phyloP scores from a whole-genome alignment of 805 yeast species.

The Zygosaccharomyces gambellarensis region DNA sequence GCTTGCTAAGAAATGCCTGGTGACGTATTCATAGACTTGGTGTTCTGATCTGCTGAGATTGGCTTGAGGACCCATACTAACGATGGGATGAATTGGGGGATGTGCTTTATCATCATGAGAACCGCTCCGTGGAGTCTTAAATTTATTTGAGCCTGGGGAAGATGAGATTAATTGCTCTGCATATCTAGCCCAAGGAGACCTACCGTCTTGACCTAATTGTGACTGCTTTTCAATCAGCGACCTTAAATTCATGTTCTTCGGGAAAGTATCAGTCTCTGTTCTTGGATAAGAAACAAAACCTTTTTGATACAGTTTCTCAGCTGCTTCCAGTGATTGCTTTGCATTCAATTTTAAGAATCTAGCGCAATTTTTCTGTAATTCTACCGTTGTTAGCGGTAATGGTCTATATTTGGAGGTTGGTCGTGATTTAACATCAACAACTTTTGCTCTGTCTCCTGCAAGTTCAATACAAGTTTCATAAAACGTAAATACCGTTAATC shows the following conservation, averaged over 20 bases:
- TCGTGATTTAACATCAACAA: constrained; percentile 47
- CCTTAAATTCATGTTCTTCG: constrained; percentile 65
- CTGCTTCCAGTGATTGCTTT: constrained; percentile 66
- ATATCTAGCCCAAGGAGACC: constrained; percentile 86
- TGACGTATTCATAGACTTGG: constrained; percentile 80
- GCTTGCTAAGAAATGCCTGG: constrained; percentile 82
- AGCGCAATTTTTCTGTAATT: constrained; percentile 82
- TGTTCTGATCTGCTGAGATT: constrained; percentile 40
- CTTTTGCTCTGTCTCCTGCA: constrained; percentile 43
- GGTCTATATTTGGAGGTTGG: constrained; percentile 80
- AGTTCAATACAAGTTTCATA: constrained; percentile 61
- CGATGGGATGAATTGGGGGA: constrained; percentile 92
- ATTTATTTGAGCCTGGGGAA: constrained; percentile 39
- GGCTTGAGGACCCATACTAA: constrained; percentile 32
- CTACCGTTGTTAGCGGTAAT: constrained; percentile 89
- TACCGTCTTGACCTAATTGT: constrained; percentile 22
- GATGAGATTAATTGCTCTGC: constrained; percentile 44
- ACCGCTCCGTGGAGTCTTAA: constrained; percentile 71
- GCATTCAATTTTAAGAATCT: constrained; percentile 70
- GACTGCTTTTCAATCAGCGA: constrained; percentile 57
- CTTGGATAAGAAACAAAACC: constrained; percentile 95
- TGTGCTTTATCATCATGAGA: constrained; percentile 90
- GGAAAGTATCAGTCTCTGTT: constrained; percentile 92
- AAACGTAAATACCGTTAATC: constrained; percentile 54
- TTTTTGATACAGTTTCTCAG: constrained; percentile 78